Base-by-base conservation (phyloP, 305 asterid species). In the Lippia alba region DNA sequence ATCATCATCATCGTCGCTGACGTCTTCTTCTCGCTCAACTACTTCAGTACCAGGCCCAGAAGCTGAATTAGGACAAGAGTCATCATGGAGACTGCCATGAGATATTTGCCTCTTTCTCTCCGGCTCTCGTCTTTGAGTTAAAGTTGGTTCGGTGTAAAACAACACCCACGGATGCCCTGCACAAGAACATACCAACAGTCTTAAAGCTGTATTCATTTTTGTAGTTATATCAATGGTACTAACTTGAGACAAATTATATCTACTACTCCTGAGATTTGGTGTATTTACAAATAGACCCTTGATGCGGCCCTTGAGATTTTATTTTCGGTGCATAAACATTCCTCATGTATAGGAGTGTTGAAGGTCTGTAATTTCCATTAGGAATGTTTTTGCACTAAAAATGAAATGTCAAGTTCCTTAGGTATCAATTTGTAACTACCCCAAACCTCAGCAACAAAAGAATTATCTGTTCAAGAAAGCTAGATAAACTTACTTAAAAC, bases 161-260 rank as follows among this genome's bases (percentile, higher is more conserved):
- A 87, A 75, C 82, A 89, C 82, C 96, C 97, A 91, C 6, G 95
- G 97, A 80, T 91, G 97, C 18, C 82, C 97, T 91, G 85, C 1
- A 36, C 34, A 74, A 74, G 62, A 63, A 11, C 10, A 44, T 44
- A 44, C 12, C 14, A 44, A 44, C 49, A 44, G 12, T 11, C 12
- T 8, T 44, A 3, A 44, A 44, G 49, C 10, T 8, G 49, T 36
- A 36, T 36, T 36, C 9, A 36, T 36, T 36, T 36, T 36, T 4
- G 8, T 8, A 36, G 15, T 5, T 34, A 66, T 36, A 65, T 49
- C 19, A 19, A 61, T 6, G 12, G 24, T 16, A n/a, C 8, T 9
- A 18, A 20, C 30, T 24, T 24, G 30, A 24, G 30, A 24, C 30
- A 24, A 24, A 24, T 24, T 24, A 24, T 3, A 24, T 24, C 30